These are phyloP conservation scores for Metarhizium album DNA, from an alignment of 2,329 filamentous ascomycete genomes.

Conservation along the genomic window DNA sequence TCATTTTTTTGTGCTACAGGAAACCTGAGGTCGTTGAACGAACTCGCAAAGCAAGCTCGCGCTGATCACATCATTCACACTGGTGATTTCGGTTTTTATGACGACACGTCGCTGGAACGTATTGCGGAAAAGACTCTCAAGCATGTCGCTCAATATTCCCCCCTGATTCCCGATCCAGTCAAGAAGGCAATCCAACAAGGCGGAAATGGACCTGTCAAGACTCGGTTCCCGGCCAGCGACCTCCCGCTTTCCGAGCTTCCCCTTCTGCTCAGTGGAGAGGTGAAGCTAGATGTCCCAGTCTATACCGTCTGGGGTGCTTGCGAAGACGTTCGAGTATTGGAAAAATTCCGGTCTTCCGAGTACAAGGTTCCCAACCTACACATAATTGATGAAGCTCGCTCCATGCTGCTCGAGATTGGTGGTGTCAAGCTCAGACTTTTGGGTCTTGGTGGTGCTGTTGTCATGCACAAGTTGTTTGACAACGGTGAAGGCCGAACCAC, in stretches of 20 bases:
- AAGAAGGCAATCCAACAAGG: slow-evolving; percentile 57
- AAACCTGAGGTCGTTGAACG: slow-evolving; percentile 90
- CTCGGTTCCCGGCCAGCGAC: slow-evolving; percentile 68
- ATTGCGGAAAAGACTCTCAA: slow-evolving; percentile 98
- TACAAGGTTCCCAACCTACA: slow-evolving; percentile 97
- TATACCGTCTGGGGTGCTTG: slow-evolving; percentile 99
- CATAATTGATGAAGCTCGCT: slow-evolving; percentile 97
- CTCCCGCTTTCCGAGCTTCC: slow-evolving; percentile 89
- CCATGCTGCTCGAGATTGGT: slow-evolving; percentile 85
- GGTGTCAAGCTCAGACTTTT: slow-evolving; percentile 92
- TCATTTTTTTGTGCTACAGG: slow-evolving; percentile 44
- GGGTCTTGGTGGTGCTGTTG: slow-evolving; percentile 87
- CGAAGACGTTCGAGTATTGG: slow-evolving; percentile 92
- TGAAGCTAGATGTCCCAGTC: slow-evolving; percentile 90
- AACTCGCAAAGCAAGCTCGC: slow-evolving; percentile 85
- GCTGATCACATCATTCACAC: slow-evolving; percentile 98
- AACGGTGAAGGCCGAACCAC: slow-evolving; percentile 97
- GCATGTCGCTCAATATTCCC: slow-evolving; percentile 97
- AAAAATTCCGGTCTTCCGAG: slow-evolving; percentile 94
- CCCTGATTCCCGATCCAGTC: slow-evolving; percentile 69
- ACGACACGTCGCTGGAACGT: slow-evolving; percentile 86
- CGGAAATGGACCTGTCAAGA: slow-evolving; percentile 71
- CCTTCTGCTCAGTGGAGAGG: slow-evolving; percentile 74
- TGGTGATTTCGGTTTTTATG: slow-evolving; percentile 98
- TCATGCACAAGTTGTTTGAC: slow-evolving; percentile 99